Base-by-base conservation (phyloP, 2,329 filamentous ascomycete species). In the Trichoderma semiorbis region DNA sequence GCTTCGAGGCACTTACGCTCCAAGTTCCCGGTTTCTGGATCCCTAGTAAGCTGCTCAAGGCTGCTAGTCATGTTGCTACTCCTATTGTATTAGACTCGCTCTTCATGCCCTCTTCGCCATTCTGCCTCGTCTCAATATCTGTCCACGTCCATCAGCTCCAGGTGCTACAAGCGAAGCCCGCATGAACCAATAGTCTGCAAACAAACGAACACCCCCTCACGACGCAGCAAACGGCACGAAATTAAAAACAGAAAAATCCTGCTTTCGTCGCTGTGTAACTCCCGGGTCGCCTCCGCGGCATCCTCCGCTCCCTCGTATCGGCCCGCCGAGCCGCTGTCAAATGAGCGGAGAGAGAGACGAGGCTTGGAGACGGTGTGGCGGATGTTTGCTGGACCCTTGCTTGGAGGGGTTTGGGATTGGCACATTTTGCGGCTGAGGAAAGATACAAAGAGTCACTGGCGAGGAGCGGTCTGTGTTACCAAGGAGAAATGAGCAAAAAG, bases 321-420 rank as follows among this genome's bases (percentile, higher is more conserved):
- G 60, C 24, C 34, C 39, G 28, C 30, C 3, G 24, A 43, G n/a
- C 65, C 55, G 55, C 32, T 60, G 53, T 69, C 65, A 50, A 60
- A 43, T 32, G 5, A 43, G 21, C 55, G 21, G 21, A 62, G 32
- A 21, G 26, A n/a, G 24, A 26, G 14, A 43, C 39, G 39, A 21
- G 16, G 53, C 24, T n/a, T 43, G 7, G 21, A n/a, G 58, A 21
- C 32, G 39, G 11, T 18, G 6, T 6, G 8, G 18, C 39, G 34
- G 30, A 53, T 69, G 66, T 69, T 69, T 69, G 66, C 66, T 69
- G 26, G 21, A 39, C 26, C 65, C 55, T 47, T 68, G 65, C 32
- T 43, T 32, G 36, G 53, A 47, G 36, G 65, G 65, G n/a, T 26
- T 18, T 7, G 16, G 65, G 18, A 68, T 47, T 68, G 65, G 30